phyloP scores from a whole-genome alignment of 176 grass and related monocot species.

The Aegilops longissima region DNA sequence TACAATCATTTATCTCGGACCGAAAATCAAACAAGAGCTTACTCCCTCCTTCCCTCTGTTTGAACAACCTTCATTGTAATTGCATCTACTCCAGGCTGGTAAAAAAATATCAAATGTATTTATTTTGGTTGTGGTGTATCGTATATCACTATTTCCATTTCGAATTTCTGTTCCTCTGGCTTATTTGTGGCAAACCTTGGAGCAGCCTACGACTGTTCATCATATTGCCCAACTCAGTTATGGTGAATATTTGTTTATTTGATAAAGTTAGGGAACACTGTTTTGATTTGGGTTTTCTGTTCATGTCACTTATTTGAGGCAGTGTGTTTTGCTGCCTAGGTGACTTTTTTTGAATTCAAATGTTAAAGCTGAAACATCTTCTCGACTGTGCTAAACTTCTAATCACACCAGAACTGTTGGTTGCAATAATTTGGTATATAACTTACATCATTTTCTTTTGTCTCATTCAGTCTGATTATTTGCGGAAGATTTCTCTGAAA shows the following conservation, averaged over 20 bases:
- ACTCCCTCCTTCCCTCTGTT: neutral
- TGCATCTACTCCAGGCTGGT: neutral
- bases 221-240: neutral
- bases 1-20: neutral
- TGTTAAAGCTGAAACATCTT: neutral
- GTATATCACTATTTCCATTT: neutral
- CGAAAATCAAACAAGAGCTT: neutral
- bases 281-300: neutral
- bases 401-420: neutral
- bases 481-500: constrained; percentile 86
- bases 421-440: constrained; percentile 7
- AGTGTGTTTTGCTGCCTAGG: constrained; percentile 19
- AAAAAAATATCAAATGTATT: neutral
- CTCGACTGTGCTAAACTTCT: constrained; percentile 1
- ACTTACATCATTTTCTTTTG: constrained; percentile 24
- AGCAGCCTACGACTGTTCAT: neutral
- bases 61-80: neutral
- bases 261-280: neutral
- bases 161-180: neutral
- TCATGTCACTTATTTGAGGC: neutral
- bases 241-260: neutral
- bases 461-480: constrained; percentile 74
- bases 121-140: neutral
- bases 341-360: neutral
- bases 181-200: constrained; percentile 20